Base-by-base conservation (phyloP, 768 basidiomycete species). In the Psilocybe azurescens region DNA sequence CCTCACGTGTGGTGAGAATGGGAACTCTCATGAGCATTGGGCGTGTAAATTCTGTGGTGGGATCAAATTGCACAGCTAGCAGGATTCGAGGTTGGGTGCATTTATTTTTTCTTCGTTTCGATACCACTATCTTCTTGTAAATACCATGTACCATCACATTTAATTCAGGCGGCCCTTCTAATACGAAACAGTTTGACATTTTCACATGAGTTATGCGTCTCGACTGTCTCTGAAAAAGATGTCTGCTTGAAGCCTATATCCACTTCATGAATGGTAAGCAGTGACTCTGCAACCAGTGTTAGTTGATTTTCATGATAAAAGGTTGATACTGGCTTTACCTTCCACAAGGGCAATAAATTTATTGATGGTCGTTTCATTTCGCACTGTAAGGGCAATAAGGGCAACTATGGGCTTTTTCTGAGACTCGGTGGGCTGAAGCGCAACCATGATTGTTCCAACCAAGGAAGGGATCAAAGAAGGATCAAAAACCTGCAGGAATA, bases 1-100 rank as follows among this genome's bases (percentile, higher is more conserved):
- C 69, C 71, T 78, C 10, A 75, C 78, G 20, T 95, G 92, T 64
- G 86, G 87, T 24, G 85, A 89, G 71, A 72, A 70, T 36, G 86
- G 83, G 28, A 89, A 87, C 72, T 81, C 83, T 2, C 83, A 84
- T 63, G 81, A 87, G 20, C 83, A 86, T 62, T 95, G 90, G 92
- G 88, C 86, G 52, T 95, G 94, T 77, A 74, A 75, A 14, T 83
- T 80, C 58, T 95, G 93, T 70, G 92, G 92, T 14, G 75, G 78
- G 18, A 80, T 94, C 55, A 93, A 93, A 64, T 58, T 70, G 18
- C 66, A 56, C 13, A 80, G 77, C 64, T 80, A 69, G 76, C n/a
- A 14, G 4, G 41, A 3, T 44, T 5, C 41, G 4, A 11, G n/a
- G n/a, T n/a, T n/a, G n/a, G n/a, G n/a, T n/a, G 60, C 50, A 51